Evolutionary conservation across 2,329 filamentous ascomycete species (phyloP).

Genomic region (Chaetomium sp.): DNA sequence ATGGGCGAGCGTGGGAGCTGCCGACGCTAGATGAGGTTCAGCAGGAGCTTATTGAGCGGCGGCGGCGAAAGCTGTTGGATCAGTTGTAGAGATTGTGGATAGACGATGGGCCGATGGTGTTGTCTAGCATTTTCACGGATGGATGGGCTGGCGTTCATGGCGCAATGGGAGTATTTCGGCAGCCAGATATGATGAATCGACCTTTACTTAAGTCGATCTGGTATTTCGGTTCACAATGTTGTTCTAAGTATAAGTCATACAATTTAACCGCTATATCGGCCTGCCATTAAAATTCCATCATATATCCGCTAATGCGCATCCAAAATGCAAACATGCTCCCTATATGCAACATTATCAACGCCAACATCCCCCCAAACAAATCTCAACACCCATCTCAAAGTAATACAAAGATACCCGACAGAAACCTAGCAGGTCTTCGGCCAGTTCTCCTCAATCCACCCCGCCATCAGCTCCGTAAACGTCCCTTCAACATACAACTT

Average conservation of each 20-base stretch:
- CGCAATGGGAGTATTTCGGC: neutral
- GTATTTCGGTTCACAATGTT: neutral
- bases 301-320: neutral
- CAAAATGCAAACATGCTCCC: neutral
- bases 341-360: neutral
- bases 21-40: conserved; percentile 91
- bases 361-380: neutral
- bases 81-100: conserved; percentile 49
- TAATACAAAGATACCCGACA: neutral
- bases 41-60: conserved; percentile 80
- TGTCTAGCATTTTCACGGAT: conserved; percentile 18
- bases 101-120: neutral
- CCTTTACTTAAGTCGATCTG: too few species aligned
- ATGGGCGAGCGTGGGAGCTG: conserved; percentile 74
- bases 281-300: neutral
- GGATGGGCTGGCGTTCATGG: conserved; percentile 14
- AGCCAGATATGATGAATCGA: neutral
- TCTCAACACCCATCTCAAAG: neutral
- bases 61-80: conserved; percentile 75
- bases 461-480: conserved; percentile 48
- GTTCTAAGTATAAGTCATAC: neutral
- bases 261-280: neutral
- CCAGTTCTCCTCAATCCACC: conserved; percentile 58
- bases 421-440: conserved; percentile 15
- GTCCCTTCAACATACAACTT: conserved; percentile 46